Percentiles rank a stretch among this genome's conserved stretches.
Evolutionary conservation across 2,329 filamentous ascomycete species (phyloP).

Genomic region (Fonsecaea erecta): DNA sequence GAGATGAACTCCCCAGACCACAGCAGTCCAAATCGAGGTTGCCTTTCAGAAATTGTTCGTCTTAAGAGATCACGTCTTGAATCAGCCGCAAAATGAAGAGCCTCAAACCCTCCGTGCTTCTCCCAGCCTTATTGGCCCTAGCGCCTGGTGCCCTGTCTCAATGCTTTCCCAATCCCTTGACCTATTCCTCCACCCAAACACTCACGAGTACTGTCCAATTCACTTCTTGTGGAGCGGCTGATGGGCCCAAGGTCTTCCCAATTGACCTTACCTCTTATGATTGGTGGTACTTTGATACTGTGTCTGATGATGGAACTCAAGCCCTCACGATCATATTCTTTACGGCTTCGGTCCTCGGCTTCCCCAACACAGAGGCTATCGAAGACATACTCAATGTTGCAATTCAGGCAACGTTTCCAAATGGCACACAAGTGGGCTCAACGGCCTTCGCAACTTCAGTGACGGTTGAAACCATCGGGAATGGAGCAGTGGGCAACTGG

Average conservation of each 20-base stretch:
- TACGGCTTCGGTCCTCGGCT: constrained; percentile 1
- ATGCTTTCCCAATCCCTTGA: neutral
- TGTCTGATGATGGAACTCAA: constrained; percentile 39
- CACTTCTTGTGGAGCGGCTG: constrained; percentile 30
- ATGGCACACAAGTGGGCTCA: neutral
- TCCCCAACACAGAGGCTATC: neutral
- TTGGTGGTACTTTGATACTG: constrained; percentile 51
- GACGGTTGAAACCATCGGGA: constrained; percentile 19
- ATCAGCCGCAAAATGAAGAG: neutral
- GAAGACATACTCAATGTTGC: neutral
- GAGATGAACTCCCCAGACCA: neutral
- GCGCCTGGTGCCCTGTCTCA: neutral
- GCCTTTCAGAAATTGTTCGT: neutral
- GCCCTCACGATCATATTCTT: constrained; percentile 39
- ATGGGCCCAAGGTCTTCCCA: constrained; percentile 38
- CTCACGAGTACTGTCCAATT: constrained; percentile 11
- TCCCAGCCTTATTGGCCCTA: constrained; percentile 1
- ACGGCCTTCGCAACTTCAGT: neutral
- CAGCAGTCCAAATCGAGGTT: neutral
- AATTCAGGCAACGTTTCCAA: neutral
- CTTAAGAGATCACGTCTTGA: neutral
- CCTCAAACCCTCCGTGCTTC: neutral
- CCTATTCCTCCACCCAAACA: neutral
- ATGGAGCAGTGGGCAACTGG: constrained; percentile 28
- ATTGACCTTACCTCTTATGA: constrained; percentile 43